Conservation (phyloP, 2,329 filamentous ascomycete genomes). For the Claviceps sp. region DNA sequence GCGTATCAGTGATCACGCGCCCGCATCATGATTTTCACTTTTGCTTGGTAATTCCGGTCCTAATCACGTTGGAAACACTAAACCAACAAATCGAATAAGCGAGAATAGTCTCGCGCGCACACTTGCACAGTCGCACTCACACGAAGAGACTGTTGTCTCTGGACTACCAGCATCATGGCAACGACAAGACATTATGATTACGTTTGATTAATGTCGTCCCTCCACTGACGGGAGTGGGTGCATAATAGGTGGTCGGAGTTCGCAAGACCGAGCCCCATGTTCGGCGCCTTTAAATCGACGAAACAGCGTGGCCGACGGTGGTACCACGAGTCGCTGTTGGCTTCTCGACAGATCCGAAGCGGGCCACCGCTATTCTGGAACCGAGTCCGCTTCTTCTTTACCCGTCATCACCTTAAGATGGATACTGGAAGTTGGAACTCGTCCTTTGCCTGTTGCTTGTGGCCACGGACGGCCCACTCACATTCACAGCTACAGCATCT, state of each 20-base stretch:
- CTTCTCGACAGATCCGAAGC: background rate
- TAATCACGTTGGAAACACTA: background rate
- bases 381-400: background rate
- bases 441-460: background rate
- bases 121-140: conserved; percentile 1
- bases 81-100: conserved; percentile 4
- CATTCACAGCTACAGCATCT: background rate
- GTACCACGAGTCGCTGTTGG: background rate
- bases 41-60: background rate
- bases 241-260: background rate
- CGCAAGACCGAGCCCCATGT: background rate
- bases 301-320: background rate
- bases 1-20: background rate
- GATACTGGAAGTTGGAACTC: background rate
- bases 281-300: background rate
- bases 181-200: background rate
- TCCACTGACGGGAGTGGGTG: background rate
- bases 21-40: background rate
- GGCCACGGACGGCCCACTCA: background rate
- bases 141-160: background rate
- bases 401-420: background rate
- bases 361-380: background rate
- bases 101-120: conserved; percentile 2
- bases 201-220: background rate
- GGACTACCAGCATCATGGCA: background rate